A percentile compares a stretch with the other conserved stretches of the same genome.
phyloP scores from a whole-genome alignment of 2,329 filamentous ascomycete species.

The Fusarium sacchari region DNA sequence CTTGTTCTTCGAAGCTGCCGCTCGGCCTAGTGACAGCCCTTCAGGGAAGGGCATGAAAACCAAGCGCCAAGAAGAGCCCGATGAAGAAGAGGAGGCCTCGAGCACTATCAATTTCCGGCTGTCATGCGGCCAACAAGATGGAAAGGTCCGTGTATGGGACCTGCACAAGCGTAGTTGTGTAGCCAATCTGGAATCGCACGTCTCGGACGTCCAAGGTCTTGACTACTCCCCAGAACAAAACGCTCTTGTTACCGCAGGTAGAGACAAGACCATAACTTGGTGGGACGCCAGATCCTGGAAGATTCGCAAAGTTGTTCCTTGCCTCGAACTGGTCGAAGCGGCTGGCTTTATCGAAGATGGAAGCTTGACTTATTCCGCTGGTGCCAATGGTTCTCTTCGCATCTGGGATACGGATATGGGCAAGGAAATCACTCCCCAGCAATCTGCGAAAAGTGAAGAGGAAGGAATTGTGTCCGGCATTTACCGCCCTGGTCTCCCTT shows the following conservation, averaged over 20 bases:
- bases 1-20: slow-evolving; percentile 84
- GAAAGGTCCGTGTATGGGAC: slow-evolving; percentile 92
- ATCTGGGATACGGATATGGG: slow-evolving; percentile 85
- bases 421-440: slow-evolving; percentile 80
- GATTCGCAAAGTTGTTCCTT: slow-evolving; percentile 79
- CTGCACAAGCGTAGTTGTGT: slow-evolving; percentile 82
- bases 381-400: slow-evolving; percentile 82
- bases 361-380: slow-evolving; percentile 81
- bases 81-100: slow-evolving; percentile 53
- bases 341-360: slow-evolving; percentile 82
- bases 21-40: slow-evolving; percentile 48
- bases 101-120: slow-evolving; percentile 75
- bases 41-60: slow-evolving; percentile 51
- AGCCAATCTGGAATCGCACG: slow-evolving; percentile 87
- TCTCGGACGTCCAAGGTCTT: slow-evolving; percentile 90
- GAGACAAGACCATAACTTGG: slow-evolving; percentile 93
- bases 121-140: slow-evolving; percentile 92
- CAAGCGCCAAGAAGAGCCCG: slow-evolving; percentile 48
- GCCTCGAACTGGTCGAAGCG: slow-evolving; percentile 85
- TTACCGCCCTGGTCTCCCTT: slow-evolving; percentile 71
- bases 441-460: slow-evolving; percentile 67
- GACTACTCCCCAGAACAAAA: slow-evolving; percentile 83
- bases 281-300: slow-evolving; percentile 93
- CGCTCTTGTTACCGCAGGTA: slow-evolving; percentile 81
- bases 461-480: slow-evolving; percentile 78